Evolutionary conservation across 495 filamentous ascomycete genomes (phyloP).

Genomic region (Podospora pseudopauciseta): DNA sequence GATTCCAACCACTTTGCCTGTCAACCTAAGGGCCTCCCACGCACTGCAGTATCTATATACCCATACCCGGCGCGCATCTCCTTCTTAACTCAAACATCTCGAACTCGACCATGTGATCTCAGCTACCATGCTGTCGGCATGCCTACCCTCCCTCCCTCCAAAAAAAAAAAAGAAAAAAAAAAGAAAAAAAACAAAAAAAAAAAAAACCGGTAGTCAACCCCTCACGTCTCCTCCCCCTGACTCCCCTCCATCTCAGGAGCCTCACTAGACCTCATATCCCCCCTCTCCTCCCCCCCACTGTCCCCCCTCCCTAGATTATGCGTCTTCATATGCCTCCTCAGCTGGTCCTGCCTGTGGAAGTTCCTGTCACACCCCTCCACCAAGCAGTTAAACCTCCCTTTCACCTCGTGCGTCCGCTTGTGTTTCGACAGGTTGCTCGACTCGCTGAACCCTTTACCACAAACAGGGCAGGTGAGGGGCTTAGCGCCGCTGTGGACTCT

Average conservation of each 20-base stretch:
- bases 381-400: conserved; percentile 47
- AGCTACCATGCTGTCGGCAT: too few relatives aligned
- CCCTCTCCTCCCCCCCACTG: conserved; percentile 16
- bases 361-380: conserved; percentile 47
- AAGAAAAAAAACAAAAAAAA: not conserved
- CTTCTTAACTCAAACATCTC: too few relatives aligned
- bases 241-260: not conserved
- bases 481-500: conserved; percentile 53
- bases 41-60: too few relatives aligned
- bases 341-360: conserved; percentile 56
- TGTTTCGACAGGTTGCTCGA: conserved; percentile 52
- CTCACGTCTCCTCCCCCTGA: not conserved
- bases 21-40: too few relatives aligned
- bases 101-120: too few relatives aligned
- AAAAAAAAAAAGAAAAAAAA: not conserved
- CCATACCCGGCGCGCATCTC: too few relatives aligned
- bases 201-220: not conserved
- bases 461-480: conserved; percentile 46
- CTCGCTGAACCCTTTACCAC: conserved; percentile 50
- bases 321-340: conserved; percentile 43
- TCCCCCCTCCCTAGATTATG: conserved; percentile 31
- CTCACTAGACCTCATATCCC: conserved; percentile 4
- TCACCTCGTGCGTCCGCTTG: conserved; percentile 48
- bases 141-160: too few relatives aligned
- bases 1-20: too few relatives aligned